Base-by-base conservation (phyloP, 805 yeast genomes). In the Soucietia sequanensis region DNA sequence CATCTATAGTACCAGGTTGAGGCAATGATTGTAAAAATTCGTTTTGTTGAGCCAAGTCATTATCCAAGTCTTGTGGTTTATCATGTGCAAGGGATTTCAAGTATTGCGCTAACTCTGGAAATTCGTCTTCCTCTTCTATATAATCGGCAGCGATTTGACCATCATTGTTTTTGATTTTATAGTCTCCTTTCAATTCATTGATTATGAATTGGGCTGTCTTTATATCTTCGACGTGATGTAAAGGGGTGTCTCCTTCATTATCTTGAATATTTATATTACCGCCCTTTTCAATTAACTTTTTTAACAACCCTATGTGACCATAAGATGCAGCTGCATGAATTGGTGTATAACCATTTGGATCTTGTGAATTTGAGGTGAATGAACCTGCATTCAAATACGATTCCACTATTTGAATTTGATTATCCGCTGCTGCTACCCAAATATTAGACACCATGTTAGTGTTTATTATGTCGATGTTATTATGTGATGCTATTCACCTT, bases 261-360 rank as follows among this genome's bases (percentile, higher is more conserved):
- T 93, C 99, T 39, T 71, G 79, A 21, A 90, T 65, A 56, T 93
- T 89, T 16, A 89, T 75, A 52, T 93, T 81, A 5, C 96, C 98
- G 6, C 85, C 85, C 13, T 61, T 47, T 4, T 47, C 47, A 4
- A 84, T 57, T 30, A 88, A 66, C 43, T 72, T 75, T 37, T 63
- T 57, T 24, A 93, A 64, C 25, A 93, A 65, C 7, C 83, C 89
- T 2, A 62, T 48, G 54, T 91, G 90, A 6, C 91, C 91, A 58
- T 93, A 93, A 1, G 97, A 84, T 2, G 95, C 95, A 1, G 99
- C 98, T 0, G 99, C 99, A 58, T 93, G 99, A 9, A 93, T 73
- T 5, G 99, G 95, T 0, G 98, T 91, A 60, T 95, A 93, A 1
- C 99, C 99, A 50, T 90, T 87, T 1, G 86, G 84, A 58, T 93